Conservation (phyloP, 1,139 yeast genomes). For the Candida sp. region DNA sequence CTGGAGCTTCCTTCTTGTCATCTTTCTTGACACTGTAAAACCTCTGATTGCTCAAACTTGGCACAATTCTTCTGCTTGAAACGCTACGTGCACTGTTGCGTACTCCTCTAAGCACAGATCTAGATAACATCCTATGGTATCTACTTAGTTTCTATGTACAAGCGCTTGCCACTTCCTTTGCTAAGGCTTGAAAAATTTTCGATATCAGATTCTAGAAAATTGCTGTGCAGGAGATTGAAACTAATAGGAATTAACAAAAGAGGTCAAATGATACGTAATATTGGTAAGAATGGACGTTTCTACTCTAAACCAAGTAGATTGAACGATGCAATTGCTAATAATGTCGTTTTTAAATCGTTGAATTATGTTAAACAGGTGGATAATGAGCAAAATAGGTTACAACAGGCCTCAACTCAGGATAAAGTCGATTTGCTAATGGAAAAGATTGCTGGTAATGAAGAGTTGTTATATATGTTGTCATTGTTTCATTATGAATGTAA, state of each 20-base stretch:
- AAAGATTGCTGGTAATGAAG: conserved; percentile 25
- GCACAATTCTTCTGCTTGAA: background rate
- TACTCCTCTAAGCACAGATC: conserved; percentile 1
- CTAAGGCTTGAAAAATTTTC: background rate
- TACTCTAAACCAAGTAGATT: background rate
- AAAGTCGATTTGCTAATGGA: conserved; percentile 23
- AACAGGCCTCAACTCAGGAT: conserved; percentile 13
- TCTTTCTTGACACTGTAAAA: conserved; percentile 9
- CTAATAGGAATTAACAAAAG: background rate
- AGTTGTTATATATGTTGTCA: conserved; percentile 27
- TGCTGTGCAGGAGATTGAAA: background rate
- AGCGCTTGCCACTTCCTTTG: background rate
- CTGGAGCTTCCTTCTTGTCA: conserved; percentile 20
- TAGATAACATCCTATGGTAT: background rate
- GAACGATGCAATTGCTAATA: conserved; percentile 4
- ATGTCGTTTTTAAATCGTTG: conserved; percentile 12
- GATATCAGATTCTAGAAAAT: background rate
- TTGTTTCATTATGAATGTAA: conserved; percentile 31
- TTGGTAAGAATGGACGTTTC: background rate
- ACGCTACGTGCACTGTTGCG: background rate
- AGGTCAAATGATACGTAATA: background rate
- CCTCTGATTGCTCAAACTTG: background rate
- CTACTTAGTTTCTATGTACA: conserved; percentile 1
- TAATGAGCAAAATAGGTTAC: conserved; percentile 15
- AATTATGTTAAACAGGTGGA: conserved; percentile 30